A percentile compares a stretch with the other conserved stretches of the same genome.
Evolutionary conservation across 768 basidiomycete genomes (phyloP).

Genomic region (Suillus alpinus): DNA sequence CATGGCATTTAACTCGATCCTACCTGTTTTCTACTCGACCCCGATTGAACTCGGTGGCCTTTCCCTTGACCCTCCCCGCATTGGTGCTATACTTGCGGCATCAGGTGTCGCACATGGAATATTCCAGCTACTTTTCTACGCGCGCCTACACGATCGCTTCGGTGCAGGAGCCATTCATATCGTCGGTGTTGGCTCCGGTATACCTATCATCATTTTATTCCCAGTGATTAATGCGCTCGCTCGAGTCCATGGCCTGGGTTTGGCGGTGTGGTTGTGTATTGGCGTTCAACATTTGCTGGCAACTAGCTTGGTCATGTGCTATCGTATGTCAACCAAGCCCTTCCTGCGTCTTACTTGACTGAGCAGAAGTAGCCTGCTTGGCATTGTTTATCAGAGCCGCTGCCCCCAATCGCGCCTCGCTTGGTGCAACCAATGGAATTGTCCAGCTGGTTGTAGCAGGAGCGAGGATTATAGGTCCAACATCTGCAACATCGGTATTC

Average conservation of each 20-base stretch:
- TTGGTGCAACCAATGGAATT: not conserved
- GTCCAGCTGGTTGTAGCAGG: not conserved
- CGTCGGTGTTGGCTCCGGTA: constrained; percentile 43
- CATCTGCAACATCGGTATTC: not conserved
- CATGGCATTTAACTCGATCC: constrained; percentile 49
- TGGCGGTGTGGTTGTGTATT: constrained; percentile 44
- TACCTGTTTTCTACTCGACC: constrained; percentile 19
- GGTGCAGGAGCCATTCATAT: constrained; percentile 60
- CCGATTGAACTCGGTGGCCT: constrained; percentile 12
- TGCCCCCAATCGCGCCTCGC: not conserved
- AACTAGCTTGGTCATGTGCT: not conserved
- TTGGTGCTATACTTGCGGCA: constrained; percentile 18
- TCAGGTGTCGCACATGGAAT: constrained; percentile 58
- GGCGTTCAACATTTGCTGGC: constrained; percentile 33
- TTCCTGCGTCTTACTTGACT: not conserved
- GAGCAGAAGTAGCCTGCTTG: not conserved
- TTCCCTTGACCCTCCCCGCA: constrained; percentile 8
- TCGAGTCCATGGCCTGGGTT: constrained; percentile 38
- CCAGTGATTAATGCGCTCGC: constrained; percentile 56
- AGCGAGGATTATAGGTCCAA: not conserved
- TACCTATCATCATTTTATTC: constrained; percentile 53
- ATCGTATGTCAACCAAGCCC: not conserved
- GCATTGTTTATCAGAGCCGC: not conserved
- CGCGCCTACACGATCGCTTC: constrained; percentile 46
- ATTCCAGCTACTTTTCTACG: constrained; percentile 61